Evolutionary conservation across 768 basidiomycete genomes (phyloP), one percentile per base, ranked within the genome.

Genomic region (Xanthoconium purpureum): DNA sequence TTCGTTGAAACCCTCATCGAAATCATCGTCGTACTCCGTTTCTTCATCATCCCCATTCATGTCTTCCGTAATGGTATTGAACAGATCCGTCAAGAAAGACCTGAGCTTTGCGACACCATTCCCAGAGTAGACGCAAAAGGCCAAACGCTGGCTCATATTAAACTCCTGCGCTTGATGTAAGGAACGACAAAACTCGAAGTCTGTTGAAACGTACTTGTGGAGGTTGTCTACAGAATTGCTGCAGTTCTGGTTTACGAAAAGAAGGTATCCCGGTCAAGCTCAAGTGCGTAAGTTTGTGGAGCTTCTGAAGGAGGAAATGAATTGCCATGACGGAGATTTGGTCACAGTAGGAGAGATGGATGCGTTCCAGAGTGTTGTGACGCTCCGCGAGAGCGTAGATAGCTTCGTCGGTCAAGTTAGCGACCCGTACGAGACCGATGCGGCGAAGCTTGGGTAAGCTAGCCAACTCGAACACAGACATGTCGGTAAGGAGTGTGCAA

Each of bases 61-160:
- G 50, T 78, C 78, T 63, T 89, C 89, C 3, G 83, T 87, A 63
- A 91, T 86, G 58, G 83, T 83, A 62, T 86, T 85, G 68, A 87
- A 90, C 14, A 89, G 71, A 56, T 88, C 87, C 7, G 82, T 87
- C 46, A 99, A 76, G 70, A 85, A 94, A 17, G 83, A 75, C 33
- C 96, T 82, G 18, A 99, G 80, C 47, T 93, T 86, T 12, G 81
- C 75, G 2, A 99, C 91, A 8, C 96, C 95, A 61, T 87, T 86
- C 20, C 94, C 92, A 12, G 96, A 98, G 75, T 91, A 99, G 15
- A 99, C 97, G 72, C 97, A 98, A 69, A 98, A 99, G 5, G 92
- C 84, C 18, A 83, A 78, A 47, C 92, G 85, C 69, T 99, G 97
- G 46, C 86, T 88, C 37, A 86, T 78, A 66, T 91, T 98, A 71